Conservation (phyloP, 495 filamentous ascomycete species). For the Choiromyces venosus region DNA sequence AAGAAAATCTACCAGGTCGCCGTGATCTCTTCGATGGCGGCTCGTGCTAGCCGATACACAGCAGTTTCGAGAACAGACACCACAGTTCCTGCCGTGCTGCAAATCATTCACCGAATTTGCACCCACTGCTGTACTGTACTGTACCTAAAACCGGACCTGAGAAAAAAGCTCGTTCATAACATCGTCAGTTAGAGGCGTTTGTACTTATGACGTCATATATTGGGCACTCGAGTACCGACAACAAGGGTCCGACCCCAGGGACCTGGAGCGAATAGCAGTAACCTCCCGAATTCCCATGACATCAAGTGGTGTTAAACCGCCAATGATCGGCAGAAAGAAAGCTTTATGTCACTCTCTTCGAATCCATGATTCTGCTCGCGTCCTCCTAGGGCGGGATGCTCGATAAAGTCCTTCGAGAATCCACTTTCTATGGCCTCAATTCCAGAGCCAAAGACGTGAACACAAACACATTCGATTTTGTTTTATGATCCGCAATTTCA, state of each 20-base stretch:
- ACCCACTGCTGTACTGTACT: background rate
- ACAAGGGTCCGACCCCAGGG: background rate
- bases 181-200: too few relatives aligned
- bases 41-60: background rate
- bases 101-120: background rate
- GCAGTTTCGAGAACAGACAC: background rate
- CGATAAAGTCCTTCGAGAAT: background rate
- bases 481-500: background rate
- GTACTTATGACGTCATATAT: background rate
- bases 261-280: background rate
- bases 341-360: background rate
- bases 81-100: background rate
- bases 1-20: background rate
- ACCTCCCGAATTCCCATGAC: background rate
- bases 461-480: background rate
- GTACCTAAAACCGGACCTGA: background rate
- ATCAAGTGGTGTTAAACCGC: background rate
- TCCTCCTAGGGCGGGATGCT: background rate
- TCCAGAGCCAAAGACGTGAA: background rate
- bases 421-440: background rate
- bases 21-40: background rate
- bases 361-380: background rate
- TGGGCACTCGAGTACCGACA: too few relatives aligned
- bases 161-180: background rate
- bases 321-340: background rate